phyloP scores from a whole-genome alignment of 2,329 filamentous ascomycete genomes.

The Camptophora hylomeconis region DNA sequence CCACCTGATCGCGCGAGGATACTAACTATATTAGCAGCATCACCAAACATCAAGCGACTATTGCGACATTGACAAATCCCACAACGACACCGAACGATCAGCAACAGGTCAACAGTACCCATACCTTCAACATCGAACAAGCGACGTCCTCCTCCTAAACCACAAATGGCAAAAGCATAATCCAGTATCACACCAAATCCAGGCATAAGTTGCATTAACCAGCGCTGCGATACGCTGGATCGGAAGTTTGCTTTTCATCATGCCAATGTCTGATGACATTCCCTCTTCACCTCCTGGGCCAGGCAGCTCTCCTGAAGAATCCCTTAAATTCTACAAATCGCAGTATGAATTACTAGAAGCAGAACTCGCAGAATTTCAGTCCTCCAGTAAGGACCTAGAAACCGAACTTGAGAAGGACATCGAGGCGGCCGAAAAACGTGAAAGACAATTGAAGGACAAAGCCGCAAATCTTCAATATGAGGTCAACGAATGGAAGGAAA shows the following conservation, averaged over 20 bases:
- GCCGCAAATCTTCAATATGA: constrained; percentile 75
- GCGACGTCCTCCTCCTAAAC: too few species aligned
- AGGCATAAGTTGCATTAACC: too few species aligned
- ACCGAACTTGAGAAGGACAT: constrained; percentile 92
- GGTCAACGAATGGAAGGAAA: constrained; percentile 97
- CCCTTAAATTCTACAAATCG: constrained; percentile 84
- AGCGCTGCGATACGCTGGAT: too few species aligned
- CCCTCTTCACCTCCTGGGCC: constrained; percentile 27
- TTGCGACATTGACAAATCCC: constrained; percentile 3
- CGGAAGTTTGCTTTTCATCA: too few species aligned
- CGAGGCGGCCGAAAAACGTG: constrained; percentile 85
- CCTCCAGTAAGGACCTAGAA: constrained; percentile 87
- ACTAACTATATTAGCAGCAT: constrained; percentile 10
- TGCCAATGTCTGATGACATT: constrained; percentile 9
- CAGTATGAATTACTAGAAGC: constrained; percentile 88
- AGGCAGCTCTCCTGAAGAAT: constrained; percentile 46
- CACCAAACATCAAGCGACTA: constrained; percentile 1
- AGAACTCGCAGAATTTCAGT: constrained; percentile 85
- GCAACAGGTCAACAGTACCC: constrained; percentile 2
- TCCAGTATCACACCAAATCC: too few species aligned
- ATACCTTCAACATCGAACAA: constrained; percentile 1
- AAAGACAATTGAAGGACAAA: constrained; percentile 74
- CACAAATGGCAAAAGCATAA: too few species aligned
- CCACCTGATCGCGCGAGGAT: constrained; percentile 4
- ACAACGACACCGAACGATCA: constrained; percentile 7